These are phyloP conservation scores for Entophlyctis luteolus DNA, from an alignment of 192 early-diverging fungal genomes.

Conservation along the genomic window DNA sequence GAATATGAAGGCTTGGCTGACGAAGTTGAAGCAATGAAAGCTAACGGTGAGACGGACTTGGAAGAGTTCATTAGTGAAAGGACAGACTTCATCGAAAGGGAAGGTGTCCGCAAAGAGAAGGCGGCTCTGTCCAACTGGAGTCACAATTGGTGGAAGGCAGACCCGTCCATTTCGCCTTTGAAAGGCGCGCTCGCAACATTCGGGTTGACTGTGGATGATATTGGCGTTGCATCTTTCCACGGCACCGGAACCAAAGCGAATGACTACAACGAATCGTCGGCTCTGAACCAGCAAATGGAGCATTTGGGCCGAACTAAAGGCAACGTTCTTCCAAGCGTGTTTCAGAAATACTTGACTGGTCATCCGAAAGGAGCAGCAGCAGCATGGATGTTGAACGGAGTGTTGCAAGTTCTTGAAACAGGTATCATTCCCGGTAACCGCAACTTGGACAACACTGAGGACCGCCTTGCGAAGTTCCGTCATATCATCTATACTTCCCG, in stretches of 20 bases:
- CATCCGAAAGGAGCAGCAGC: conserved; percentile 97
- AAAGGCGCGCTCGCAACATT: conserved; percentile 83
- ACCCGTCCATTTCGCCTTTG: conserved; percentile 74
- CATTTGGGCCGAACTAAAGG: conserved; percentile 85
- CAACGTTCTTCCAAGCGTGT: conserved; percentile 71
- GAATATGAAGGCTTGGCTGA: conserved; percentile 69
- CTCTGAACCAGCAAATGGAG: conserved; percentile 76
- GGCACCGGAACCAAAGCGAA: conserved; percentile 92
- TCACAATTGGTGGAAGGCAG: conserved; percentile 72
- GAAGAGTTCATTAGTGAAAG: conserved; percentile 46
- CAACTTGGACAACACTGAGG: conserved; percentile 82
- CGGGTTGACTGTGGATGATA: conserved; percentile 88
- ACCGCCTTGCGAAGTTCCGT: conserved; percentile 68
- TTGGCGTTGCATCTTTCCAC: conserved; percentile 92
- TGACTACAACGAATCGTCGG: conserved; percentile 90
- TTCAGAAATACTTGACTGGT: conserved; percentile 93
- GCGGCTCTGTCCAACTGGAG: conserved; percentile 72
- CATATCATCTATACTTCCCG: conserved; percentile 78
- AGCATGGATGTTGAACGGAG: conserved; percentile 95
- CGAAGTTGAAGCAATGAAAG: conserved; percentile 58
- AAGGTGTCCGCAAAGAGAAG: conserved; percentile 59
- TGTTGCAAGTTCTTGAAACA: conserved; percentile 76
- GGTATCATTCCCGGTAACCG: conserved; percentile 91
- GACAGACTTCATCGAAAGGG: conserved; percentile 52
- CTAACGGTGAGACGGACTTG: conserved; percentile 34